Conservation (phyloP, 768 basidiomycete genomes). For the Amanita jacksonii region DNA sequence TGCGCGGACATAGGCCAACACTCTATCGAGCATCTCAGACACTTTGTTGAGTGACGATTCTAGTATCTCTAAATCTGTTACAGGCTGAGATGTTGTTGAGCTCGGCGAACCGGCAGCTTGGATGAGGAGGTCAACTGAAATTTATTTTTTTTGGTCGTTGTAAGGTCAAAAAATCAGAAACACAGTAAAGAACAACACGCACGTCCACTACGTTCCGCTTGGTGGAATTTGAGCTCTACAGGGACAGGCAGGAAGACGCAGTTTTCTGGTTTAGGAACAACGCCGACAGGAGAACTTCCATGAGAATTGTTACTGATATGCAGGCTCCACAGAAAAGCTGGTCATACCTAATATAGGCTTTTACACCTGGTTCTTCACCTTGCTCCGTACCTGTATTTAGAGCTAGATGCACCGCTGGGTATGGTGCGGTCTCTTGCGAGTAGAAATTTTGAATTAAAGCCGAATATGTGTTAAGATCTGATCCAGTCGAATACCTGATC, state of each 20-base stretch:
- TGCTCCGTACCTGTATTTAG: slow-evolving; percentile 77
- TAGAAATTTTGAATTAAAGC: slow-evolving; percentile 98
- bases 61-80: slow-evolving; percentile 67
- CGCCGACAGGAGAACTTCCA: slow-evolving; percentile 87
- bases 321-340: background rate
- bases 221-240: slow-evolving; percentile 75
- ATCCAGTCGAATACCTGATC: slow-evolving; percentile 93
- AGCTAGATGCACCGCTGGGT: slow-evolving; percentile 85
- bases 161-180: background rate
- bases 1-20: slow-evolving; percentile 73
- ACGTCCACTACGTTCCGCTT: slow-evolving; percentile 82
- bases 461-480: slow-evolving; percentile 86
- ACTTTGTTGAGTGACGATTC: slow-evolving; percentile 66
- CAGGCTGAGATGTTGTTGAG: slow-evolving; percentile 40
- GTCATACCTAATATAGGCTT: slow-evolving; percentile 76
- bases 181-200: slow-evolving; percentile 23
- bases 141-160: background rate
- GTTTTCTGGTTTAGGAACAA: slow-evolving; percentile 87
- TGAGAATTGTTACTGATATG: slow-evolving; percentile 10
- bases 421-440: slow-evolving; percentile 80
- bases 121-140: slow-evolving; percentile 66
- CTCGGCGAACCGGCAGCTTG: slow-evolving; percentile 35
- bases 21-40: slow-evolving; percentile 72
- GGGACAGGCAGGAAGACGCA: slow-evolving; percentile 91
- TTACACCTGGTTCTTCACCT: slow-evolving; percentile 58